phyloP scores from a whole-genome alignment of 2,329 filamentous ascomycete species.

The Trichoderma sp. region DNA sequence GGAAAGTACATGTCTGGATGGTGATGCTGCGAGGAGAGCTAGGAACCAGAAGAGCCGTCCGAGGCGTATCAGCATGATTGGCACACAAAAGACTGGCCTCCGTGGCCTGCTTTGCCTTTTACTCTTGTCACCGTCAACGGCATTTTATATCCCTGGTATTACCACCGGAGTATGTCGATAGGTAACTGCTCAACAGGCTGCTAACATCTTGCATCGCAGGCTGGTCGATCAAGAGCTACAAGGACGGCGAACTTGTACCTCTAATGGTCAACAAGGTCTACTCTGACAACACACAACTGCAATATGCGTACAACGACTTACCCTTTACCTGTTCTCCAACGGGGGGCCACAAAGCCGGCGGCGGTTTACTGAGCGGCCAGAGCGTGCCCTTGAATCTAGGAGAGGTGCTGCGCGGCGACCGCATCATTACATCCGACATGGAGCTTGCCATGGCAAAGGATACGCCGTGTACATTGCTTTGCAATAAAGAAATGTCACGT shows the following conservation, averaged over 20 bases:
- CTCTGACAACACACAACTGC: constrained; percentile 83
- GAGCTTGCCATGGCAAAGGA: constrained; percentile 75
- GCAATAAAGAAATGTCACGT: constrained; percentile 63
- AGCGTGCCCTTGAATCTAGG: constrained; percentile 80
- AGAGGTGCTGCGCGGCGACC: constrained; percentile 81
- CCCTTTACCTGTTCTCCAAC: constrained; percentile 83
- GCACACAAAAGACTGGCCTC: constrained; percentile 34
- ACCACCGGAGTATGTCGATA: constrained; percentile 14
- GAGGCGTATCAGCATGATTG: constrained; percentile 22
- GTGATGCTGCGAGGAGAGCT: not conserved
- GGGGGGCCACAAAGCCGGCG: constrained; percentile 61
- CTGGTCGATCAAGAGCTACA: constrained; percentile 79
- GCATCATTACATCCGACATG: constrained; percentile 81
- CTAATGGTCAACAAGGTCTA: constrained; percentile 91
- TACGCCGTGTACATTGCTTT: constrained; percentile 68
- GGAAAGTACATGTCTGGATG: not conserved
- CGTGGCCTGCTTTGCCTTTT: constrained; percentile 44
- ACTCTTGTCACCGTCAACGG: constrained; percentile 41
- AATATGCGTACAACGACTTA: constrained; percentile 86
- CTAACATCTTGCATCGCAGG: constrained; percentile 42
- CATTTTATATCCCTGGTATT: constrained; percentile 84
- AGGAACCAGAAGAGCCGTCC: not conserved
- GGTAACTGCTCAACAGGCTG: not conserved
- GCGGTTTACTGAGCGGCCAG: constrained; percentile 69
- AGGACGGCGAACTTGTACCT: constrained; percentile 71